Evolutionary conservation across 2,329 filamentous ascomycete genomes (phyloP), one percentile per base, ranked within the genome.

Genomic region (Alternaria panax): DNA sequence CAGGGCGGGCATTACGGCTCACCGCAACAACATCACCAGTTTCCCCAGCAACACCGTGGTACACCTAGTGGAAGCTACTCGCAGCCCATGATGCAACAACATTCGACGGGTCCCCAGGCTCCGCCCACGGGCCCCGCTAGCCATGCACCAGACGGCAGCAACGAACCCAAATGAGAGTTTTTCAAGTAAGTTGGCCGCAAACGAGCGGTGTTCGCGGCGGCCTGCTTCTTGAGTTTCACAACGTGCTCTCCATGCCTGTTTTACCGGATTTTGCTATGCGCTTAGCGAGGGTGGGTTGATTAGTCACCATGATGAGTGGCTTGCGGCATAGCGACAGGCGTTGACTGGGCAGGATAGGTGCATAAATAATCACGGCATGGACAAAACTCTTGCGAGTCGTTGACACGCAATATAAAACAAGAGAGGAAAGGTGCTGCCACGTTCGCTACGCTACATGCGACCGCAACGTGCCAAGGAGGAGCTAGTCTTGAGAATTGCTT

Each of bases 61-160:
- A 80, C 78, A 5, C 76, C 79, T 11, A 79, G 76, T 56, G 75
- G 71, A 40, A 79, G 66, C 60, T 80, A 79, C 56, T 69, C 72
- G n/a, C 78, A 79, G 51, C 78, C 78, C 16, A 79, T 79, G 77
- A 76, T 79, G 71, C 76, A 75, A 51, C 74, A 77, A 57, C 77
- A 79, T 55, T 79, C 76, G 18, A 72, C 78, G 56, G 75, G 72
- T 20, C 73, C 75, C 51, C 76, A 78, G 62, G 70, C 65, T 25
- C 72, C 71, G 16, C 75, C 75, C 9, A 70, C 75, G 7, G 76
- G 75, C 6, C 75, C 75, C 27, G 73, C 73, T 30, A 73, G 65
- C 32, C 75, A 77, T 58, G 74, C 63, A 16, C 69, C 73, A 11
- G 75, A 79, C 50, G 67, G 63, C 16, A 69, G 58, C 51, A 75